Conservation (phyloP, 805 yeast genomes). For the Nakazawaea ambrosiae region DNA sequence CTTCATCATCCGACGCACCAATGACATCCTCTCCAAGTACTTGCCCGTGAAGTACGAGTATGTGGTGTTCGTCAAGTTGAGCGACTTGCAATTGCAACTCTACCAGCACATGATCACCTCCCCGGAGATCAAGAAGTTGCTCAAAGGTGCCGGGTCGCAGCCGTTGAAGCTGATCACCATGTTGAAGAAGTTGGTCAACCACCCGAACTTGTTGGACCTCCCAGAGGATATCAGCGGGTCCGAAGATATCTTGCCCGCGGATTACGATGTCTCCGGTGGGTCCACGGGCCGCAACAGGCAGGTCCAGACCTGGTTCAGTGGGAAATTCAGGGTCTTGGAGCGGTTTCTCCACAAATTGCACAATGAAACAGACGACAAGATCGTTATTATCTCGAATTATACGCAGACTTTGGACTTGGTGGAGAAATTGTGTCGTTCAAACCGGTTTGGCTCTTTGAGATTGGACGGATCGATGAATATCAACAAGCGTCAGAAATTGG, state of each 20-base stretch:
- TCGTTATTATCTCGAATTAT: conserved; percentile 89
- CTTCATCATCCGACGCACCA: conserved; percentile 91
- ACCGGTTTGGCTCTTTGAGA: conserved; percentile 70
- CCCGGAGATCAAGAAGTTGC: conserved; percentile 61
- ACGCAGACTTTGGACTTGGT: conserved; percentile 91
- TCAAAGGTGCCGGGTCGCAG: conserved; percentile 68
- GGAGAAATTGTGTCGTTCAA: conserved; percentile 74
- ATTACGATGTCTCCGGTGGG: conserved; percentile 44
- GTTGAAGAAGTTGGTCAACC: conserved; percentile 87
- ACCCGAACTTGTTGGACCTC: conserved; percentile 77
- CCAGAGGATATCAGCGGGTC: conserved; percentile 75
- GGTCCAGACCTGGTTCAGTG: conserved; percentile 75
- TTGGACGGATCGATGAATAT: conserved; percentile 92
- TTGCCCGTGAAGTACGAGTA: conserved; percentile 95
- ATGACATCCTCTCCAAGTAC: conserved; percentile 89
- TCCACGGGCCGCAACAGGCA: conserved; percentile 57
- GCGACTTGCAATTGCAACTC: conserved; percentile 66
- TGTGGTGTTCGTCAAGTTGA: conserved; percentile 83
- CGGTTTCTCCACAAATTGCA: conserved; percentile 75
- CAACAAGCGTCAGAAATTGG: conserved; percentile 87
- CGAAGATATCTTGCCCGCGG: conserved; percentile 63
- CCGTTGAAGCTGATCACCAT: conserved; percentile 87
- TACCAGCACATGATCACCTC: conserved; percentile 74
- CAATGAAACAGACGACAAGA: conserved; percentile 84
- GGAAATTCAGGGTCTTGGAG: conserved; percentile 79